Evolutionary conservation across 106 monocot genomes (phyloP).

Genomic region (Cymbidium sinense): DNA sequence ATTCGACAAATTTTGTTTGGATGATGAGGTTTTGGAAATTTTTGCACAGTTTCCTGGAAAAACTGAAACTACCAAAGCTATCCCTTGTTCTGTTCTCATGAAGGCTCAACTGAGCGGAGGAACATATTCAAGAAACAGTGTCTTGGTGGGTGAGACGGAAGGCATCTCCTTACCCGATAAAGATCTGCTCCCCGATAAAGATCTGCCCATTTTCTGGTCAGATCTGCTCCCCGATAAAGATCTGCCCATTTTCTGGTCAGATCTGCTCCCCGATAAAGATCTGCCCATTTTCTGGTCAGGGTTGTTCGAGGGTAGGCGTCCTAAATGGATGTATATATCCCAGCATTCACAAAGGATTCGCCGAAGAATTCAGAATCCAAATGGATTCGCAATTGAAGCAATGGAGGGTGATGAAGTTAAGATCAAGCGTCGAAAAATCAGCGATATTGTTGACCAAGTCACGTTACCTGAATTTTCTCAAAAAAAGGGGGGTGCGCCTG

Average conservation of each 20-base stretch:
- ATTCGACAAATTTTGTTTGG: conserved; percentile 23
- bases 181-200: too few species aligned
- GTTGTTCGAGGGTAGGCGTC: conserved; percentile 51
- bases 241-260: too few species aligned
- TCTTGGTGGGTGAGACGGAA: conserved; percentile 52
- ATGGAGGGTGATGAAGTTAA: conserved; percentile 42
- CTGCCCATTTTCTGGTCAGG: conserved; percentile 58
- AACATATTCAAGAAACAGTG: conserved; percentile 53
- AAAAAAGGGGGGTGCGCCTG: background rate
- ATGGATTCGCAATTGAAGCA: conserved; percentile 8
- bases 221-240: too few species aligned
- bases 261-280: too few species aligned
- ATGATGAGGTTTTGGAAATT: conserved; percentile 45
- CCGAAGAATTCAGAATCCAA: conserved; percentile 30
- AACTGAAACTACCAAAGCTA: conserved; percentile 4
- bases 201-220: too few species aligned
- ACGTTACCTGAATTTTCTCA: background rate
- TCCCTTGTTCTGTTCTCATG: conserved; percentile 22
- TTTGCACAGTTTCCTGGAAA: conserved; percentile 14
- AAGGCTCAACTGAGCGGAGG: conserved; percentile 40
- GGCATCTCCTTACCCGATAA: conserved; percentile 29
- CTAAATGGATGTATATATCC: conserved; percentile 51
- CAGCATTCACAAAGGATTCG: conserved; percentile 41
- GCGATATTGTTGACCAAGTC: conserved; percentile 12
- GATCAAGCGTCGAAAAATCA: conserved; percentile 43